Conservation (phyloP, 306 rosid species). For the Malus domestica region ASM211411v1 NC_041802.1:31417001-31417500, state of each 20-base stretch:
- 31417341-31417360: constrained; percentile 47
- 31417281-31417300: constrained; percentile 69
- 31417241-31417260: constrained; percentile 19
- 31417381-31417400: constrained; percentile 54
- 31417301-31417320: constrained; percentile 61
- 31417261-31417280: constrained; percentile 68
- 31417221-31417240: constrained; percentile 28
- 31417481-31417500: neutral
- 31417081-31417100: neutral
- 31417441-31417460: neutral
- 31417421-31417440: neutral
- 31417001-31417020: neutral
- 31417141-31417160: constrained; percentile 48
- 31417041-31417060: neutral
- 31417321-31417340: constrained; percentile 53
- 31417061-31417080: neutral
- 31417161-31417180: constrained; percentile 68
- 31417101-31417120: neutral
- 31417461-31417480: neutral
- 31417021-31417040: neutral
- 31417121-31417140: neutral
- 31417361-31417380: constrained; percentile 56
- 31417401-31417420: constrained; percentile 12
- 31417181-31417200: constrained; percentile 69
- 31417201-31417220: constrained; percentile 31